phyloP scores from a whole-genome alignment of 768 basidiomycete genomes.

The Ramaria sp. region DNA sequence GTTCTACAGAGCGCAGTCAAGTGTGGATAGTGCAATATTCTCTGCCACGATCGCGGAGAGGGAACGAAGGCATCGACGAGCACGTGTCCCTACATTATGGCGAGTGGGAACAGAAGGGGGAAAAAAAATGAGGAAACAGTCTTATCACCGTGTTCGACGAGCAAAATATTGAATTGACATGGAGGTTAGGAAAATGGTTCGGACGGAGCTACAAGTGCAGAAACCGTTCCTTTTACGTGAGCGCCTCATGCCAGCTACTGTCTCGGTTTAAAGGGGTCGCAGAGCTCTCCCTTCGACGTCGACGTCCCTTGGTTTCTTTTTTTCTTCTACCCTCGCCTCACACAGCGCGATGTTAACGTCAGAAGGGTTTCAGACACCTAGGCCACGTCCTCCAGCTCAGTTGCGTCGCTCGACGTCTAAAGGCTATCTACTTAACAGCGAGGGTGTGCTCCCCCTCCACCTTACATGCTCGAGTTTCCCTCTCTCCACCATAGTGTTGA shows the following conservation, averaged over 20 bases:
- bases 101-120: constrained; percentile 35
- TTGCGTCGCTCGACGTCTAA: constrained; percentile 33
- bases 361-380: constrained; percentile 29
- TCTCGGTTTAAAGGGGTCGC: too few relatives aligned
- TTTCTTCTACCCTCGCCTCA: neutral
- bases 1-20: constrained; percentile 39
- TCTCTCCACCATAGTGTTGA: constrained; percentile 22
- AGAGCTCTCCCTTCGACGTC: too few relatives aligned
- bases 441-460: constrained; percentile 41
- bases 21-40: constrained; percentile 55
- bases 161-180: neutral
- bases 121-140: constrained; percentile 5
- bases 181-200: too few relatives aligned
- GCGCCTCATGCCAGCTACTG: too few relatives aligned
- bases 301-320: too few relatives aligned
- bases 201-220: too few relatives aligned
- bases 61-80: constrained; percentile 61
- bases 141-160: neutral
- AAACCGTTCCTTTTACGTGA: too few relatives aligned
- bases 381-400: constrained; percentile 65
- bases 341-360: constrained; percentile 23
- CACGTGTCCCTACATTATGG: constrained; percentile 70
- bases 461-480: constrained; percentile 35
- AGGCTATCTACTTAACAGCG: constrained; percentile 16
- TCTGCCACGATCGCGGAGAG: constrained; percentile 67